phyloP scores from a whole-genome alignment of 805 yeast genomes.

The Wickerhamomyces sydowiorum region DNA sequence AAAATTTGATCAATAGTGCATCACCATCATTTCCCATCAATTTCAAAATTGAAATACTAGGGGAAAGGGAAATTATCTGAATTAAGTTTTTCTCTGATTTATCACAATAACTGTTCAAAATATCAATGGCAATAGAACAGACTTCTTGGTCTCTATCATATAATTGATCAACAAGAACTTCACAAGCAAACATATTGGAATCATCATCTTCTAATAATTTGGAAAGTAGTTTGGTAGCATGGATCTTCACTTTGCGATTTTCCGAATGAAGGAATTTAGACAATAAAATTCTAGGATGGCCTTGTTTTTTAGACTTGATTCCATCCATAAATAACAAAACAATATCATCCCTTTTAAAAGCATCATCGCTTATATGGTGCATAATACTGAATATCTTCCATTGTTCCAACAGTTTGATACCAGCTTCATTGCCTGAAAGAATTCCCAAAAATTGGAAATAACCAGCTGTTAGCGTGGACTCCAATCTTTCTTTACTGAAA shows the following conservation, averaged over 20 bases:
- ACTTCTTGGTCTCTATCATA: slow-evolving; percentile 61
- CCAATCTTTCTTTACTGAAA: slow-evolving; percentile 53
- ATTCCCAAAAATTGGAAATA: slow-evolving; percentile 78
- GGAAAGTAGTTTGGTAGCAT: slow-evolving; percentile 51
- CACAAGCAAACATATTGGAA: slow-evolving; percentile 37
- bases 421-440: slow-evolving; percentile 52
- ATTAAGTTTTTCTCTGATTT: slow-evolving; percentile 44
- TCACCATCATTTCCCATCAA: slow-evolving; percentile 28
- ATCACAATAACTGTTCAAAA: slow-evolving; percentile 47
- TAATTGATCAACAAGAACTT: slow-evolving; percentile 56
- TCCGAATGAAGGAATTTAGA: slow-evolving; percentile 58
- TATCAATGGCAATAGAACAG: slow-evolving; percentile 48
- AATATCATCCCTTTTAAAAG: slow-evolving; percentile 49
- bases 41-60: slow-evolving; percentile 38
- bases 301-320: slow-evolving; percentile 52
- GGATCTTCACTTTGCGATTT: slow-evolving; percentile 43
- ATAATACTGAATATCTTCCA: slow-evolving; percentile 84
- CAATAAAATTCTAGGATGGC: slow-evolving; percentile 65
- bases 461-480: slow-evolving; percentile 64
- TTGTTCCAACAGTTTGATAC: slow-evolving; percentile 63
- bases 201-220: slow-evolving; percentile 29
- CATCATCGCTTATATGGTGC: slow-evolving; percentile 58
- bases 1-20: slow-evolving; percentile 54
- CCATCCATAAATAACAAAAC: slow-evolving; percentile 52
- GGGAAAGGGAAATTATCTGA: slow-evolving; percentile 46